Evolutionary conservation across 148 eudicot species (phyloP).

Genomic region (Diospyros lotus): DNA sequence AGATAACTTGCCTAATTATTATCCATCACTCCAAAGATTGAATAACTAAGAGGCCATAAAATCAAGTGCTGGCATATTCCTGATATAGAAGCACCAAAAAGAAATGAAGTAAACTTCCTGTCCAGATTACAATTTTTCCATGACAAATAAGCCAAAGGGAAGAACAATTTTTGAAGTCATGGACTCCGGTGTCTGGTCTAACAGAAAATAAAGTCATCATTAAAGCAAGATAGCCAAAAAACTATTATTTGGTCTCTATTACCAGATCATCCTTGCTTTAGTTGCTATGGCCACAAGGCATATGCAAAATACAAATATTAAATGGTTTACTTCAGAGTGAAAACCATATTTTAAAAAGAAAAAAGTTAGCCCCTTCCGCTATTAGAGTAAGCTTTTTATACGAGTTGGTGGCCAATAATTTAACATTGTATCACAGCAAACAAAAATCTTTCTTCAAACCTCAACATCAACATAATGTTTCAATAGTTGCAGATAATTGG

Average conservation of each 20-base stretch:
- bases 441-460: too few relatives aligned
- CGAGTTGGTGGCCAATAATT: too few relatives aligned
- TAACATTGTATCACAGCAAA: too few relatives aligned
- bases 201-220: background rate
- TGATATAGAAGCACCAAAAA: background rate
- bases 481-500: too few relatives aligned
- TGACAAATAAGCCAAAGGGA: too few relatives aligned
- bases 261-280: slow-evolving; percentile 1
- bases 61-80: background rate
- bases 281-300: background rate
- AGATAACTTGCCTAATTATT: background rate
- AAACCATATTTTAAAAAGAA: too few relatives aligned
- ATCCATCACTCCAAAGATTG: background rate
- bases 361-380: too few relatives aligned
- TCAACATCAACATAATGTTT: too few relatives aligned
- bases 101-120: background rate
- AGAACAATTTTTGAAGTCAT: too few relatives aligned
- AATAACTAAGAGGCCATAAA: background rate
- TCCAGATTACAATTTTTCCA: background rate
- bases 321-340: background rate
- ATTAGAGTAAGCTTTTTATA: too few relatives aligned
- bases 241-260: background rate
- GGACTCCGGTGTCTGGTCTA: background rate
- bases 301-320: background rate
- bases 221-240: slow-evolving; percentile 4